Percentiles rank a stretch among this genome's conserved stretches.
Conservation (phyloP, 2,329 filamentous ascomycete genomes). For the Aspergillus fructus region DNA sequence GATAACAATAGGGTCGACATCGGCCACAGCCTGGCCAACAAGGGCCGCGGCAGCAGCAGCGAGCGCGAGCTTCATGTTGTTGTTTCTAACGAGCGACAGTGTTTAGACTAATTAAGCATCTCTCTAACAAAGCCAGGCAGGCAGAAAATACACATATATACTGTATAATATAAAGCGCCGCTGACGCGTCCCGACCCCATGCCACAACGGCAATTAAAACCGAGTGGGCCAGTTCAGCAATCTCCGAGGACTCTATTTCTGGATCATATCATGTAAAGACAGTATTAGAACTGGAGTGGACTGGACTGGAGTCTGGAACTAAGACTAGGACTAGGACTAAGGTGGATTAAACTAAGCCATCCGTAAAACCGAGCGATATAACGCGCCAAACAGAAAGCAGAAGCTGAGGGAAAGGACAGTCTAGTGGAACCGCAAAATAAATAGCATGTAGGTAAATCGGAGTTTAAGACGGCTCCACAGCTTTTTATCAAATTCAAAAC, state of each 20-base stretch:
- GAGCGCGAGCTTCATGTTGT: constrained; percentile 13
- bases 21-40: constrained; percentile 6
- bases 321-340: not conserved
- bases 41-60: constrained; percentile 5
- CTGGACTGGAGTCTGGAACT: too few relatives aligned
- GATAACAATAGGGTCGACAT: constrained; percentile 8
- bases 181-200: constrained; percentile 7
- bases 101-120: not conserved
- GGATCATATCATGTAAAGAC: not conserved
- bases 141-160: not conserved
- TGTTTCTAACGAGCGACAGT: not conserved
- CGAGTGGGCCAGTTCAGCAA: not conserved
- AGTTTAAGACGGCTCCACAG: not conserved
- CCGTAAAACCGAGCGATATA: not conserved
- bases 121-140: not conserved
- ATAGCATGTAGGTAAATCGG: not conserved
- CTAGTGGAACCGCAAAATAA: not conserved
- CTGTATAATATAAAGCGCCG: not conserved
- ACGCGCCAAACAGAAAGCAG: not conserved
- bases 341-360: not conserved
- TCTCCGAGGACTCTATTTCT: constrained; percentile 10
- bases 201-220: not conserved
- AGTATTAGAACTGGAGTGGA: too few relatives aligned
- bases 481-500: too few relatives aligned
- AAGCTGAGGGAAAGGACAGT: not conserved